Evolutionary conservation across 495 filamentous ascomycete species (phyloP), one percentile per base, ranked within the genome.

Genomic region (Podospora pseudopauciseta): DNA sequence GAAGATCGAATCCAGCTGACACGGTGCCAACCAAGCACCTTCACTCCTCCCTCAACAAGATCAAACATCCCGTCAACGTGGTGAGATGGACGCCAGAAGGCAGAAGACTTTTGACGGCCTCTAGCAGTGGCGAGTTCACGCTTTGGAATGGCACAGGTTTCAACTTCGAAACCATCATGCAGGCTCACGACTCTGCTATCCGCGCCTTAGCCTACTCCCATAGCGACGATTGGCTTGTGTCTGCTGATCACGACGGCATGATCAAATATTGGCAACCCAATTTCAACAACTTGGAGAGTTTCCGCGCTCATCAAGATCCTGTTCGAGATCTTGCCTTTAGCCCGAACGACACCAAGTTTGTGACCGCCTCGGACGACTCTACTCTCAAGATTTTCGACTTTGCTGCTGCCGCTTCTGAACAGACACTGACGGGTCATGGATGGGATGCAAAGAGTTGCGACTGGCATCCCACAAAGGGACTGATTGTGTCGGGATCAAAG

Each of bases 231-330:
- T 98, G 94, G 94, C 86, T 99, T 3, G 85, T 99, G 23, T 99
- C 95, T 15, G 94, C 93, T 55, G 95, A 97, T 78, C 93, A 97
- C 73, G 92, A 93, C 73, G 95, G 95, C 53, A 85, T 94, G 70
- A 89, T 99, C 77, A 99, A 98, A 79, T 98, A 98, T 80, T 99
- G 94, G 94, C 93, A 97, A 74, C 92, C 95, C 2, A 99, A 98
- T 78, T 97, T 99, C 83, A 98, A 99, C 84, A 97, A 97, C 74
- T 92, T 98, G 67, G 92, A 98, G 77, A 91, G 90, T 34, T 91
- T 99, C 57, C 91, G 93, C 76, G 95, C 93, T 26, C 95, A 98
- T 75, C 86, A 84, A 67, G 92, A 97, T 73, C 88, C 95, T 26
- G 90, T 99, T 61, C 86, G 95, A 64, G 95, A 96, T 71, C 81